phyloP scores from a whole-genome alignment of 2,329 filamentous ascomycete genomes.

The Parastagonospora nodorum region DNA sequence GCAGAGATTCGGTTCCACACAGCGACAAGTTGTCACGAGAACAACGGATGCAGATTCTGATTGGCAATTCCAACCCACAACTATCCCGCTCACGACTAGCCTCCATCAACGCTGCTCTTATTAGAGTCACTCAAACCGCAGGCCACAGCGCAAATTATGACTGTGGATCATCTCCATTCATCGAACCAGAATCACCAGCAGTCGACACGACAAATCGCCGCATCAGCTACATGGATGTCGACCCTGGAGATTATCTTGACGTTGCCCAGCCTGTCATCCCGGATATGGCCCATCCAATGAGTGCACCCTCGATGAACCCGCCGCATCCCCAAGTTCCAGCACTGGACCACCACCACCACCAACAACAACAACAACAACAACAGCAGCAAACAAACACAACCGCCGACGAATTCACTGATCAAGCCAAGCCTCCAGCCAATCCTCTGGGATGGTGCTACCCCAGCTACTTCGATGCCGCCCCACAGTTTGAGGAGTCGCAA shows the following conservation, averaged over 20 bases:
- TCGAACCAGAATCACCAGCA: conserved; percentile 28
- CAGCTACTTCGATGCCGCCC: conserved; percentile 42
- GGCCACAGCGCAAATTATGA: conserved; percentile 26
- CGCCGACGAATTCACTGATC: conserved; percentile 32
- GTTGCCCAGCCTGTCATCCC: conserved; percentile 37
- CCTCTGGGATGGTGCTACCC: conserved; percentile 41
- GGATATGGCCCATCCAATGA: conserved; percentile 28
- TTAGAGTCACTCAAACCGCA: conserved; percentile 26
- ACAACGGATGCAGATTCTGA: conserved; percentile 44
- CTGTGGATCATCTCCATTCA: conserved; percentile 31
- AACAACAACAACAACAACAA: no score
- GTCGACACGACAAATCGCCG: conserved; percentile 33
- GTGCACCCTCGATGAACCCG: conserved; percentile 19
- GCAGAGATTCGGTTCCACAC: conserved; percentile 42
- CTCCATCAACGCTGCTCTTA: conserved; percentile 39
- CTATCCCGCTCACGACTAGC: conserved; percentile 33
- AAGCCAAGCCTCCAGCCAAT: conserved; percentile 33
- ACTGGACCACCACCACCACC: conserved; percentile 25
- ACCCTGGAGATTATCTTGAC: conserved; percentile 36
- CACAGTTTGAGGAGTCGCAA: conserved; percentile 42
- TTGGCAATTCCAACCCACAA: conserved; percentile 35
- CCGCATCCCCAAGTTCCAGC: conserved; percentile 24
- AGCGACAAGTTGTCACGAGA: conserved; percentile 37
- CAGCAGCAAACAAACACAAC: conserved; percentile 15
- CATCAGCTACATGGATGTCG: conserved; percentile 47